Evolutionary conservation across 2,329 filamentous ascomycete species (phyloP).

Genomic region (Elsinoe fawcettii): DNA sequence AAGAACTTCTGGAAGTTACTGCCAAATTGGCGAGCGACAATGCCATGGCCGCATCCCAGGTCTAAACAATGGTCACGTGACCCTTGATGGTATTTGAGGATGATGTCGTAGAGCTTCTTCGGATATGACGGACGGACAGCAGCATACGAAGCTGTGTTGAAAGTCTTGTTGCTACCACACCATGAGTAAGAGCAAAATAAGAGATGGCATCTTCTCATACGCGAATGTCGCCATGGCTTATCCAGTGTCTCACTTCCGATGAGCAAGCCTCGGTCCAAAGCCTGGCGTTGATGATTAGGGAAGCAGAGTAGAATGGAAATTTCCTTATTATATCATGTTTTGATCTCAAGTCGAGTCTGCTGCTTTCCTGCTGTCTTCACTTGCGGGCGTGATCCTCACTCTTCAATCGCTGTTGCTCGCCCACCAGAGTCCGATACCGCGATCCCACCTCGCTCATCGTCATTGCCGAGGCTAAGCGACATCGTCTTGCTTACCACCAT

Average conservation of each 20-base stretch:
- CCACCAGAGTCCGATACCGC: conserved; percentile 5
- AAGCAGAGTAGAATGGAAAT: not conserved
- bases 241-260: not conserved
- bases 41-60: conserved; percentile 57
- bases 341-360: not conserved
- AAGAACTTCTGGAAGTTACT: conserved; percentile 45
- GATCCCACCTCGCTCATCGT: not conserved
- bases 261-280: not conserved
- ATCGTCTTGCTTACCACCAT: not conserved
- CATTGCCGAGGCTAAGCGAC: conserved; percentile 12
- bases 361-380: not conserved
- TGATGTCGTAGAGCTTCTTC: conserved; percentile 44
- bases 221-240: conserved; percentile 43
- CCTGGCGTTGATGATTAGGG: not conserved
- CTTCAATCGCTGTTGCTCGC: not conserved
- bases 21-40: conserved; percentile 48
- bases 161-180: conserved; percentile 44
- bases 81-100: conserved; percentile 48
- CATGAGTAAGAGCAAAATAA: conserved; percentile 15
- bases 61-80: conserved; percentile 42
- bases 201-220: conserved; percentile 28
- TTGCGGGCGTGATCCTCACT: not conserved
- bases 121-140: conserved; percentile 55
- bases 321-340: not conserved
- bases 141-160: conserved; percentile 52